A percentile compares a stretch with the other conserved stretches of the same genome.
These are phyloP conservation scores for Hansenula sp. DNA, from an alignment of 1,139 yeast genomes.

Conservation along the genomic window DNA sequence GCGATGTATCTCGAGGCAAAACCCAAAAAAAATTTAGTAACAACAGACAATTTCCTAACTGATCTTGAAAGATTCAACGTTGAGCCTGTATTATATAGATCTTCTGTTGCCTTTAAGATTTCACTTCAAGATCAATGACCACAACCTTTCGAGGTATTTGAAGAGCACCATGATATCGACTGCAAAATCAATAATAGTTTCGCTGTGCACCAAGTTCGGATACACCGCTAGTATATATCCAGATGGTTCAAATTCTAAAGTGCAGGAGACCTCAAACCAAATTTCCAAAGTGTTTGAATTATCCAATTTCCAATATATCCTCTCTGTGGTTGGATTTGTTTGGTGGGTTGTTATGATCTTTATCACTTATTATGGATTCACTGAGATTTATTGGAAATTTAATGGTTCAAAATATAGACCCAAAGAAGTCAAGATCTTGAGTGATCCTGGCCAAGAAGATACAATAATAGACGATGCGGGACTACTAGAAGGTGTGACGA, in stretches of 20 bases:
- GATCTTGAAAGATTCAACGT: too few species aligned
- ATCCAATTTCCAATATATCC: background rate
- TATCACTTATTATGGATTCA: slow-evolving; percentile 19
- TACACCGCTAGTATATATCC: slow-evolving; percentile 1
- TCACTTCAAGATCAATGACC: background rate
- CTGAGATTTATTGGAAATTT: slow-evolving; percentile 19
- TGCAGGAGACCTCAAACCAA: too few species aligned
- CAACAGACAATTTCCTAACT: too few species aligned
- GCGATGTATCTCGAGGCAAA: background rate
- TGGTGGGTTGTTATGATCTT: slow-evolving; percentile 21
- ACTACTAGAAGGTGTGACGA: slow-evolving; percentile 64
- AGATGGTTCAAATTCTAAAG: background rate
- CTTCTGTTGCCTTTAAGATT: too few species aligned
- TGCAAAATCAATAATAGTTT: background rate
- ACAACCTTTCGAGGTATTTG: background rate
- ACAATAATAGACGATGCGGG: slow-evolving; percentile 13
- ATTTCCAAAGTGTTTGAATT: background rate
- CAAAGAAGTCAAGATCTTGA: background rate
- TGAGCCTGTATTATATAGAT: too few species aligned
- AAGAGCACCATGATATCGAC: background rate
- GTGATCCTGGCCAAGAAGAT: background rate
- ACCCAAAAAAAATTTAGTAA: background rate
- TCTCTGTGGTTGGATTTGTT: slow-evolving; percentile 15
- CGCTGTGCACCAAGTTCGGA: background rate
- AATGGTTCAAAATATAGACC: slow-evolving; percentile 15